Conservation (phyloP, 1,284 basidiomycete genomes). For the Sanghuangporus weigelae region DNA sequence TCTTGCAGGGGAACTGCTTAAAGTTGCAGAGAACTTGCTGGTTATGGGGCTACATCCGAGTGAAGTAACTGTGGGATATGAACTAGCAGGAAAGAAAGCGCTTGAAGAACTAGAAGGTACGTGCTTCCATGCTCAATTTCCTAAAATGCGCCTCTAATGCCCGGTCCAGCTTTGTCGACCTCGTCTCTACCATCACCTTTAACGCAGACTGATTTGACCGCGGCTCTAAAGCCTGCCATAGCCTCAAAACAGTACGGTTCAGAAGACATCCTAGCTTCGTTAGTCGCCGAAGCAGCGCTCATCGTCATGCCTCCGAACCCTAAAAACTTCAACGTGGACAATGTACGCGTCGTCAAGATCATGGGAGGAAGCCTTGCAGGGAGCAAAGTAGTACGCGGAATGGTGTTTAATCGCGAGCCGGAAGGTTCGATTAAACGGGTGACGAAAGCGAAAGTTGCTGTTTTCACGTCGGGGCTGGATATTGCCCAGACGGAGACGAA, state of each 20-base stretch:
- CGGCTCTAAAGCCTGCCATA: conserved; percentile 86
- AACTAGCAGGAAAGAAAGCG: conserved; percentile 86
- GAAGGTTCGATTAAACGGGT: conserved; percentile 89
- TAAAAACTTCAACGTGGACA: conserved; percentile 95
- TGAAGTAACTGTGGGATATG: conserved; percentile 92
- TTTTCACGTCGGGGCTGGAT: conserved; percentile 92
- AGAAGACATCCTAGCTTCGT: conserved; percentile 77
- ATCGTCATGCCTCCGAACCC: conserved; percentile 87
- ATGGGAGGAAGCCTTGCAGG: conserved; percentile 85
- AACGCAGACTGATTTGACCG: conserved; percentile 69
- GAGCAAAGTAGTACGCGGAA: conserved; percentile 91
- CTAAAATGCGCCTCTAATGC: conserved; percentile 18
- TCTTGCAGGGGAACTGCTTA: conserved; percentile 92
- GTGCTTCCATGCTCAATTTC: conserved; percentile 29
- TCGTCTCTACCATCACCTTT: conserved; percentile 73
- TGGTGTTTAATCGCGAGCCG: conserved; percentile 97
- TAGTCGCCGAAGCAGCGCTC: conserved; percentile 92
- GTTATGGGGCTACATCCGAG: conserved; percentile 97
- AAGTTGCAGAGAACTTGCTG: conserved; percentile 89
- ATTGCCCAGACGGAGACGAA: conserved; percentile 98
- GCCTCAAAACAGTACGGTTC: conserved; percentile 97
- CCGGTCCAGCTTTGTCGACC: conserved; percentile 51
- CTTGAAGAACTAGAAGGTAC: conserved; percentile 87
- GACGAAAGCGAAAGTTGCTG: conserved; percentile 82
- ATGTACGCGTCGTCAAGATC: conserved; percentile 97